Evolutionary conservation across 2,329 filamentous ascomycete species (phyloP).

Genomic region (Fusarium sp.): DNA sequence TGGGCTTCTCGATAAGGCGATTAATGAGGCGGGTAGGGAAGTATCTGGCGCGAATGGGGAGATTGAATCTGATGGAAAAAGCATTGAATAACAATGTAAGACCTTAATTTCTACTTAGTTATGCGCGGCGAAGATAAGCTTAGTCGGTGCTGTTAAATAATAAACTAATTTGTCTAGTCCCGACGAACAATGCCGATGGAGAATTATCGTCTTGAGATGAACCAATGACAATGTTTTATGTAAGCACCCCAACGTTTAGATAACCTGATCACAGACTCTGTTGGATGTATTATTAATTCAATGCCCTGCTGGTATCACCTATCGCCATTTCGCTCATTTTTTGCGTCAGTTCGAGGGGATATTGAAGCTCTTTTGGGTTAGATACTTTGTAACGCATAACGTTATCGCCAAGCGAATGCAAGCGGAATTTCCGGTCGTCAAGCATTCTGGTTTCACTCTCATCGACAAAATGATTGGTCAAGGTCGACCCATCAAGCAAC

Average conservation of each 20-base stretch:
- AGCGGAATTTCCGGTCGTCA: background rate
- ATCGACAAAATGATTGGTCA: background rate
- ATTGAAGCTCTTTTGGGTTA: fast-evolving
- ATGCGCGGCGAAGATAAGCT: too few relatives aligned
- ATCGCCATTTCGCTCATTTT: fast-evolving
- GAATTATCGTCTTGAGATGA: fast-evolving
- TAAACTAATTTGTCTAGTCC: background rate
- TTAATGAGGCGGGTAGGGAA: background rate
- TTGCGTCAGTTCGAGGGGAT: background rate
- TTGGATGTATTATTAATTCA: background rate
- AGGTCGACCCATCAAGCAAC: fast-evolving
- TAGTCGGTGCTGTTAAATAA: fast-evolving
- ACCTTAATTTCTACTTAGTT: too few relatives aligned
- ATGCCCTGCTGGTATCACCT: fast-evolving
- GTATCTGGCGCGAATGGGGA: background rate
- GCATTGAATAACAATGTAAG: background rate
- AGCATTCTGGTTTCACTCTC: fast-evolving
- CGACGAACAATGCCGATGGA: too few relatives aligned
- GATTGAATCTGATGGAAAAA: background rate
- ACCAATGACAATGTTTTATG: background rate
- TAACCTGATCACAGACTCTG: background rate
- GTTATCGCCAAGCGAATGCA: background rate
- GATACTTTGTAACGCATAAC: background rate
- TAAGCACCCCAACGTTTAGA: background rate
- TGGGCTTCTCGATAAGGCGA: too few relatives aligned